Evolutionary conservation across 306 rosid species (phyloP).

Genomic region (Herpetospermum pedunculosum): DNA sequence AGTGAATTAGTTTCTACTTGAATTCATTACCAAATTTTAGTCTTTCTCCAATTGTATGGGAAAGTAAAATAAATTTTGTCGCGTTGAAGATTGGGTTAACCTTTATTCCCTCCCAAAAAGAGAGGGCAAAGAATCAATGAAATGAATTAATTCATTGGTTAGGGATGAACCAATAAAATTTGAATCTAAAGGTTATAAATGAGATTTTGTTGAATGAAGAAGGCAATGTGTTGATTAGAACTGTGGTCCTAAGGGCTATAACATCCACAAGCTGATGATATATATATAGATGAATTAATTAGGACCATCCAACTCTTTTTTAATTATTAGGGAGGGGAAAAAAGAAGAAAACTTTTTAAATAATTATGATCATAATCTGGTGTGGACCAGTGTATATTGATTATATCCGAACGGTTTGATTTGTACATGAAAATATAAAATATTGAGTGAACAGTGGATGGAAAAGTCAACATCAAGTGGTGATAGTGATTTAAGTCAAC

Average conservation of each 20-base stretch:
- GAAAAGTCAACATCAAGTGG: background rate
- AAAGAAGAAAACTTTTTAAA: background rate
- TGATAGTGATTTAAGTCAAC: background rate
- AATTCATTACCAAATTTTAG: too few species aligned
- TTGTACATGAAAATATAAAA: background rate
- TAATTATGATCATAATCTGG: background rate
- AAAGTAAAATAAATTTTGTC: too few species aligned
- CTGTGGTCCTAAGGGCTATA: background rate
- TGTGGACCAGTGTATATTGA: background rate
- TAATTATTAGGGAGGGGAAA: background rate
- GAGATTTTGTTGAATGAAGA: background rate
- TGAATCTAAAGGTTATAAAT: background rate
- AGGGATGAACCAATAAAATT: background rate
- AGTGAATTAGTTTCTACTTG: too few species aligned
- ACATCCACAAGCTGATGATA: background rate
- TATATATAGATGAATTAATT: background rate
- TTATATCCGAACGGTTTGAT: background rate
- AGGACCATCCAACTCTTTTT: conserved; percentile 1
- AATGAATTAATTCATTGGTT: background rate
- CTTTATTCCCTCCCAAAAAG: too few species aligned
- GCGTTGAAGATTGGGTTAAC: too few species aligned
- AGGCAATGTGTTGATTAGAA: background rate
- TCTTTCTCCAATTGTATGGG: too few species aligned
- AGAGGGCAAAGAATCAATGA: background rate
- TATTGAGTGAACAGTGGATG: background rate